Base-by-base conservation (phyloP, 1,284 basidiomycete genomes). In the Boletellus sp. region DNA sequence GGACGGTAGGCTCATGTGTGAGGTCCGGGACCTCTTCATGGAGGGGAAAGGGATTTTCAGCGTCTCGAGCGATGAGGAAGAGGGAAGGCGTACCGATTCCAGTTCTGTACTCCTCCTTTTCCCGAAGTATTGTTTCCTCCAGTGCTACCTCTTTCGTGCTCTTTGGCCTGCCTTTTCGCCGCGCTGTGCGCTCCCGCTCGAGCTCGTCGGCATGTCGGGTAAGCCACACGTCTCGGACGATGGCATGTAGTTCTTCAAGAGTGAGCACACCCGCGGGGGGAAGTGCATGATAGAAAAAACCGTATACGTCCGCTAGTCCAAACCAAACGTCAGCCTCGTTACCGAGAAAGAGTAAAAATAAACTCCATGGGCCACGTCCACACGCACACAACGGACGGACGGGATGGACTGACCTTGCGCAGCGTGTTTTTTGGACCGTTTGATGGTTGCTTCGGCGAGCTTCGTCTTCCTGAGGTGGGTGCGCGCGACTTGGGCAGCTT, bases 131-230 rank as follows among this genome's bases (percentile, higher is more conserved):
- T 21, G 81, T 64, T 51, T 91, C 89, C 67, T 93, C 89, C 38
- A 94, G 66, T 59, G 85, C 85, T 36, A 75, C 58, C 63, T 91
- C 86, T 62, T 80, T 87, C 11, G 75, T 72, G 55, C 81, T 84
- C 71, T 91, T 93, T 38, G 92, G 84, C 51, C 91, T 72, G 2
- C 93, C 92, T 52, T 86, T 84, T 49, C 92, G 73, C 42, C 92
- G 75, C 19, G 79, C 73, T 0, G 77, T 73, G 40, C 72, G 72
- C 61, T 94, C 87, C 37, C 75, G 76, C 46, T 82, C 79, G 4
- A 94, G 72, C 30, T 86, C 81, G 5, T 73, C 72, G 62, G 92
- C 89, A 57, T 89, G 79, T 44, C 91, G 78, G 24, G 81, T 76
- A 19, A 94, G 70, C 86, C 90, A 95, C 6, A 87, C 73, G 49